Percentiles rank a stretch among this genome's conserved stretches.
phyloP scores from a whole-genome alignment of 2,329 filamentous ascomycete species.

The Ceratocystiopsis sp. region DNA sequence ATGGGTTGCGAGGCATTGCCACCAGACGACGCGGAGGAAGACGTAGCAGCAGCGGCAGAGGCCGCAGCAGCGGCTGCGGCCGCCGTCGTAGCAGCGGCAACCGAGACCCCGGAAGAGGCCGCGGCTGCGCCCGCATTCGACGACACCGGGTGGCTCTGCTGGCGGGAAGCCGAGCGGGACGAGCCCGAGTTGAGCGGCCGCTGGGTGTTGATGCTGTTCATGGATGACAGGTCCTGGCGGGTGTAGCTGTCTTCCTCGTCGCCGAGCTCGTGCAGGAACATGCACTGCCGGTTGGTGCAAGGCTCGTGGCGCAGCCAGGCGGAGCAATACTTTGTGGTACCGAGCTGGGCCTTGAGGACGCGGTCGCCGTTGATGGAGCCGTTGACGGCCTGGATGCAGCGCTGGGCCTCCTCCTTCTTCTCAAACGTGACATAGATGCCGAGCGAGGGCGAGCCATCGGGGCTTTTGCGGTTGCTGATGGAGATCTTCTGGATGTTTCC shows the following conservation, averaged over 20 bases:
- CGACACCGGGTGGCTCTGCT: slow-evolving; percentile 24
- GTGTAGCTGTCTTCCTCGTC: slow-evolving; percentile 96
- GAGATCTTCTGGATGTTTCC: slow-evolving; percentile 98
- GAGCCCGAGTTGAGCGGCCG: slow-evolving; percentile 42
- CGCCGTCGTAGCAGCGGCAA: background rate
- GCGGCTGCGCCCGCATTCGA: too few species aligned
- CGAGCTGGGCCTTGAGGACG: slow-evolving; percentile 58
- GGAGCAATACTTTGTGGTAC: slow-evolving; percentile 97
- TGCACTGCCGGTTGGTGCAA: slow-evolving; percentile 91
- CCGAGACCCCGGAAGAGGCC: too few species aligned
- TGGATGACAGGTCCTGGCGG: slow-evolving; percentile 80
- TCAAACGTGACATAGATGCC: slow-evolving; percentile 98
- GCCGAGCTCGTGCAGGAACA: slow-evolving; percentile 96
- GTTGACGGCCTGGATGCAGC: slow-evolving; percentile 83
- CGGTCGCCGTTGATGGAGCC: slow-evolving; percentile 83
- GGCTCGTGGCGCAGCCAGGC: slow-evolving; percentile 88
- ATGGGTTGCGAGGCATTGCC: slow-evolving; percentile 39
- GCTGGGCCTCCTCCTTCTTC: slow-evolving; percentile 72
- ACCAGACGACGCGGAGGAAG: background rate
- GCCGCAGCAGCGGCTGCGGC: background rate
- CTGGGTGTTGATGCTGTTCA: slow-evolving; percentile 78
- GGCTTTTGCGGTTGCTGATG: slow-evolving; percentile 82
- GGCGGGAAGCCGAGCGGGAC: slow-evolving; percentile 35
- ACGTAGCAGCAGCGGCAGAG: background rate
- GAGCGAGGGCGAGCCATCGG: slow-evolving; percentile 64